phyloP scores from a whole-genome alignment of 441 rosid species.

The Jatropha podagrica region DNA sequence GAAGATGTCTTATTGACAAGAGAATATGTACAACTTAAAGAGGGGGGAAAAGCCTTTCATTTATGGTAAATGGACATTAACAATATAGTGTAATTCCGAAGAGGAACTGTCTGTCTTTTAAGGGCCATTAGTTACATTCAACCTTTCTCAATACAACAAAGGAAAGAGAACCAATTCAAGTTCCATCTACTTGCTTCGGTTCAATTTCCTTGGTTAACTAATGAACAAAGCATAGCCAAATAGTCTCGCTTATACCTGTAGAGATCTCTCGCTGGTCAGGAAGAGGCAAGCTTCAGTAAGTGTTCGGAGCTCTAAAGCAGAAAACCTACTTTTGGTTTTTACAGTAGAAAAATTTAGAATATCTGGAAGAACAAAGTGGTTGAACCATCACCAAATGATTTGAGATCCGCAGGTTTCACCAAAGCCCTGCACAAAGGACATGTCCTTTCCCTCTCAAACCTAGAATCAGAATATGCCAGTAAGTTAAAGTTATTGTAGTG shows the following conservation, averaged over 20 bases:
- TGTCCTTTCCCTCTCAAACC: constrained; percentile 82
- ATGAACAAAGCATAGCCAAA: constrained; percentile 23
- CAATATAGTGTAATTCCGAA: constrained; percentile 21
- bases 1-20: not conserved
- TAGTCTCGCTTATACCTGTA: constrained; percentile 29
- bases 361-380: constrained; percentile 72
- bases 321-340: constrained; percentile 24
- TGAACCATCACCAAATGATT: constrained; percentile 74
- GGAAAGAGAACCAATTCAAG: constrained; percentile 28
- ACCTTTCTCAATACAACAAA: constrained; percentile 32
- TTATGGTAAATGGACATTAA: constrained; percentile 24
- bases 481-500: constrained; percentile 1
- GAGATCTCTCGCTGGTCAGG: constrained; percentile 8
- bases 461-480: constrained; percentile 24
- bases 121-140: constrained; percentile 29
- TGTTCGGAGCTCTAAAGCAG: constrained; percentile 24
- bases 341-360: constrained; percentile 34
- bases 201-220: constrained; percentile 23
- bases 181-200: constrained; percentile 23
- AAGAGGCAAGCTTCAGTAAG: constrained; percentile 21
- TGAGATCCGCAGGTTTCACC: constrained; percentile 69
- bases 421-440: constrained; percentile 75
- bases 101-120: constrained; percentile 9
- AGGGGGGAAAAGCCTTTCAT: constrained; percentile 18
- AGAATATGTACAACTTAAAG: not conserved